phyloP scores from a whole-genome alignment of 2,329 filamentous ascomycete species.

The Scedosporium dehoogii region DNA sequence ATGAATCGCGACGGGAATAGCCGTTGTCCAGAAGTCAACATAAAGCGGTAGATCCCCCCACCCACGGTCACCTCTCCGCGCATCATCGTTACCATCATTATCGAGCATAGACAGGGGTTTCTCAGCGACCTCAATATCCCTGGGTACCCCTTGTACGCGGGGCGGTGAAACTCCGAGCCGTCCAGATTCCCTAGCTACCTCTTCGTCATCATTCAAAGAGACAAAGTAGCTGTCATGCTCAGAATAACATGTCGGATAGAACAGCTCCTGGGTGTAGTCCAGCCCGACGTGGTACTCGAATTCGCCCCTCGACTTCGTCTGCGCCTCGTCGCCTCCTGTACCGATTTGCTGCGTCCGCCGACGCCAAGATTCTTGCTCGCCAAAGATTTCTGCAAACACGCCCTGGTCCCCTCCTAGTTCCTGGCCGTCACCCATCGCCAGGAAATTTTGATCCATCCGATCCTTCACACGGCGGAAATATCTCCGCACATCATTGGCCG shows the following conservation, averaged over 20 bases:
- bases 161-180: slow-evolving; percentile 14
- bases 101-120: slow-evolving; percentile 8
- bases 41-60: slow-evolving; percentile 3
- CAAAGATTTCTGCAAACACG: slow-evolving; percentile 20
- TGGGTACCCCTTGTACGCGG: slow-evolving; percentile 14
- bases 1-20: slow-evolving; percentile 15
- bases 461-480: slow-evolving; percentile 2
- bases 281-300: slow-evolving; percentile 19
- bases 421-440: not conserved
- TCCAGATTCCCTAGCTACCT: slow-evolving; percentile 12
- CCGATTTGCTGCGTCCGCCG: slow-evolving; percentile 17
- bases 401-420: slow-evolving; percentile 20
- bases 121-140: slow-evolving; percentile 13
- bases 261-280: slow-evolving; percentile 20
- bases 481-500: slow-evolving; percentile 5
- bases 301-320: slow-evolving; percentile 7
- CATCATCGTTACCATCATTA: too few species aligned
- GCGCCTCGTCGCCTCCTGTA: not conserved
- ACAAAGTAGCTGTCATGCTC: slow-evolving; percentile 18
- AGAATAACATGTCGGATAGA: slow-evolving; percentile 19
- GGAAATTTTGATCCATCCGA: not conserved
- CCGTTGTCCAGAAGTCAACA: slow-evolving; percentile 15
- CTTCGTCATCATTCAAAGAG: slow-evolving; percentile 9
- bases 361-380: slow-evolving; percentile 22
- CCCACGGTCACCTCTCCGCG: not conserved